phyloP scores from a whole-genome alignment of 768 basidiomycete species.

The Agaricus subrufescens region DNA sequence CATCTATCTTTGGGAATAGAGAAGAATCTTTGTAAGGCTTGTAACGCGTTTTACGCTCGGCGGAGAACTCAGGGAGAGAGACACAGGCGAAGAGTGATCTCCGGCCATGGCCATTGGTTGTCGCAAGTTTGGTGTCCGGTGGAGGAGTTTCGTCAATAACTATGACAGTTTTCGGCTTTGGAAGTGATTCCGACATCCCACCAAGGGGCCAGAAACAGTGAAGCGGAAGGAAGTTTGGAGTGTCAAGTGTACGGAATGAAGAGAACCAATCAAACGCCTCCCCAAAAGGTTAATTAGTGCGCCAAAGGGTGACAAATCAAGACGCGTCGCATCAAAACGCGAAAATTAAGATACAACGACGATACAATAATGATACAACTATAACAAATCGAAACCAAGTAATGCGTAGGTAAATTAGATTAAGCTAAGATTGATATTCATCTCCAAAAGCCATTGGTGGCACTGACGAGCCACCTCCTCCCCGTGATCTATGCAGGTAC shows the following conservation, averaged over 20 bases:
- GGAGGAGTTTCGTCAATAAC: background rate
- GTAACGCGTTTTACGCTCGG: conserved; percentile 37
- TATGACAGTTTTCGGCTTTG: background rate
- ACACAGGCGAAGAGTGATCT: conserved; percentile 25
- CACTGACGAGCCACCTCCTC: conserved; percentile 47
- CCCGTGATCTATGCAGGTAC: conserved; percentile 40
- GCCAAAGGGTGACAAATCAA: background rate
- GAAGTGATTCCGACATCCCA: background rate
- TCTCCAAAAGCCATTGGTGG: conserved; percentile 32
- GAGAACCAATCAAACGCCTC: background rate
- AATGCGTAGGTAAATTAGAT: background rate
- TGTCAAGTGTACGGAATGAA: background rate
- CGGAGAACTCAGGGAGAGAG: conserved; percentile 29
- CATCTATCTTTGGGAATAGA: conserved; percentile 26
- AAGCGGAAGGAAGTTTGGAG: background rate
- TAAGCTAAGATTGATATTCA: background rate
- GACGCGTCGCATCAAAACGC: background rate
- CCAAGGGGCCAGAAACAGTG: background rate
- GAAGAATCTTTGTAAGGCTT: conserved; percentile 27
- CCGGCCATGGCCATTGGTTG: background rate
- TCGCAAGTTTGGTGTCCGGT: background rate
- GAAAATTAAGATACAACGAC: background rate
- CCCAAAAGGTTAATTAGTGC: conserved; percentile 1
- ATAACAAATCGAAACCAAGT: background rate
- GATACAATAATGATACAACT: too few relatives aligned